Evolutionary conservation across 1,284 basidiomycete species (phyloP).

Genomic region (Ceratobasidium theobromae): DNA sequence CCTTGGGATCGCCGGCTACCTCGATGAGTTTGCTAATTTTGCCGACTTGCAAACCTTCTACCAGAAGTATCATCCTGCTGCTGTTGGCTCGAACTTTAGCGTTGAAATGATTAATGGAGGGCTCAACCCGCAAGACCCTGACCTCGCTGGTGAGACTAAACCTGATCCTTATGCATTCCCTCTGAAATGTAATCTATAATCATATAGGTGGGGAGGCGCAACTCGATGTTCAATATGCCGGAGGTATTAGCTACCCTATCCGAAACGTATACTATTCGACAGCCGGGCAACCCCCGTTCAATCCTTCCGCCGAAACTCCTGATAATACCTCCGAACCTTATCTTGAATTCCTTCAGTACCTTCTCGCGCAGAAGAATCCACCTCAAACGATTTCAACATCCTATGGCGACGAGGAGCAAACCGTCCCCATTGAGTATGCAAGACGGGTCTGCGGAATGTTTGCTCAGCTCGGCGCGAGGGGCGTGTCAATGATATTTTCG

Average conservation of each 20-base stretch:
- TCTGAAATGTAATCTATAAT: constrained; percentile 23
- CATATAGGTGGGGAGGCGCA: constrained; percentile 62
- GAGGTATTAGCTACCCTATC: constrained; percentile 52
- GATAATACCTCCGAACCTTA: constrained; percentile 67
- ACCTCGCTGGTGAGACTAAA: constrained; percentile 8
- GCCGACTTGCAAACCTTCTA: constrained; percentile 58
- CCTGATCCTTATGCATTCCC: neutral
- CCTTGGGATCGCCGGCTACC: constrained; percentile 52
- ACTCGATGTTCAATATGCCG: constrained; percentile 59
- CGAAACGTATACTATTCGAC: constrained; percentile 61
- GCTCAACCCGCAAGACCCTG: constrained; percentile 13
- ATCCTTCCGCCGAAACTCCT: constrained; percentile 48
- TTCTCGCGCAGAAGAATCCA: constrained; percentile 47
- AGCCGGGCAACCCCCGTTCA: constrained; percentile 60
- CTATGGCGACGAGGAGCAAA: constrained; percentile 70
- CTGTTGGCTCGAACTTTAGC: constrained; percentile 49
- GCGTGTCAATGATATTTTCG: constrained; percentile 61
- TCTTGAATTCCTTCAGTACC: constrained; percentile 61
- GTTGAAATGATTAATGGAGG: constrained; percentile 54
- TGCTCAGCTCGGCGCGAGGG: constrained; percentile 65
- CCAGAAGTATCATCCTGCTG: constrained; percentile 51
- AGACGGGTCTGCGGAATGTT: constrained; percentile 62
- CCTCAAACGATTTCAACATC: constrained; percentile 62
- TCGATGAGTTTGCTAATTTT: constrained; percentile 56
- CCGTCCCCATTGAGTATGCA: constrained; percentile 64